Base-by-base conservation (phyloP, 306 rosid species). In the Rosa chinensis region DNA sequence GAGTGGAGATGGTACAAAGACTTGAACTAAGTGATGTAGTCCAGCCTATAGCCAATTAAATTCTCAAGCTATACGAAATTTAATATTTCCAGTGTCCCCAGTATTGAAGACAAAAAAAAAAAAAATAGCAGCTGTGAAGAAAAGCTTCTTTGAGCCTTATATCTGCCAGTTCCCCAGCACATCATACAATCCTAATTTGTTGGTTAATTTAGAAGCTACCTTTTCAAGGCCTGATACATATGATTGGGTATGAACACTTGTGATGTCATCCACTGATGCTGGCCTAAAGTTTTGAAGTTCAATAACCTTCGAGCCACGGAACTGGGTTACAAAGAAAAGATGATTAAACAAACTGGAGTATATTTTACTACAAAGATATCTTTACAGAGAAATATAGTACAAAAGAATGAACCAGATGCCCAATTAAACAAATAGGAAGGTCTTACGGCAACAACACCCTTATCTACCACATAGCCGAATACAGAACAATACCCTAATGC, bases 221-320 rank as follows among this genome's bases (percentile, higher is more conserved):
- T 89, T 91, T 86, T 94, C 97, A 82, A 94, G 97, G 83, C 97
- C 94, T 74, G 82, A 71, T 25, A 94, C 86, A 82, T 92, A 94
- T 64, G 88, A 81, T 83, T 86, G 90, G 43, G 97, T 78, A 82
- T 94, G 99, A 87, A 94, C 95, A 56, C 93, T 89, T 81, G 91
- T 90, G 78, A 94, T 83, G 82, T 92, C 97, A 79, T 94, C 95
- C 9, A 90, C 74, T 7, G 90, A 86, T 69, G 99, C 99, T 23
- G 97, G 89, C 82, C 82, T 83, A 79, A 92, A 89, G 81, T 82
- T 64, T 71, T 85, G 83, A 79, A 94, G 93, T 89, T 92, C 84
- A 78, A 89, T 28, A 52, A 94, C 83, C 81, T 89, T 90, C 3
- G 91, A 82, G 83, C 97, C 90, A 66, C 90, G 97, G 59, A 94